Percentiles rank a stretch among this genome's conserved stretches.
phyloP scores from a whole-genome alignment of 2,329 filamentous ascomycete genomes.

The Neobulgaria alba region DNA sequence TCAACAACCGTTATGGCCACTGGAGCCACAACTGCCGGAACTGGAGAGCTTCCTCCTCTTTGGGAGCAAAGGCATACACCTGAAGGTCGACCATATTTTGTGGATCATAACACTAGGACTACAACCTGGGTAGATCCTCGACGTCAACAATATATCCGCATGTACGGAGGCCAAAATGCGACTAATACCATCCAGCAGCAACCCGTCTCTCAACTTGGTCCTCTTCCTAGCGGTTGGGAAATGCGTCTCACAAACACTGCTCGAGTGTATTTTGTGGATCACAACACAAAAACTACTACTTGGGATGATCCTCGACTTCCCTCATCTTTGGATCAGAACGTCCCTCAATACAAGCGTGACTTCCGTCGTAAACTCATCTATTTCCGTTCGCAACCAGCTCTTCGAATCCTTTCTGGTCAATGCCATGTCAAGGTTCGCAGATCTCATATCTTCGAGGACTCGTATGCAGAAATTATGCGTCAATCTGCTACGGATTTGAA shows the following conservation, averaged over 20 bases:
- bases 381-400: conserved; percentile 94
- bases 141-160: conserved; percentile 94
- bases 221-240: conserved; percentile 95
- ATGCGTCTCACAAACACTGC: conserved; percentile 99
- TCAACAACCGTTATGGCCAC: conserved; percentile 86
- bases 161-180: conserved; percentile 86
- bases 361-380: conserved; percentile 98
- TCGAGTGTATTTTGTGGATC: conserved; percentile 96
- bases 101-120: conserved; percentile 95
- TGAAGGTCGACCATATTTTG: conserved; percentile 91
- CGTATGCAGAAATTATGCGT: conserved; percentile 95
- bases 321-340: conserved; percentile 93
- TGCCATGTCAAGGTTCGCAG: conserved; percentile 97
- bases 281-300: conserved; percentile 98
- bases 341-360: conserved; percentile 98
- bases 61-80: conserved; percentile 97
- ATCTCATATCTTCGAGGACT: conserved; percentile 97
- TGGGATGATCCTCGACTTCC: conserved; percentile 96
- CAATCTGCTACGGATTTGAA: conserved; percentile 94
- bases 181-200: conserved; percentile 92
- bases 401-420: conserved; percentile 91
- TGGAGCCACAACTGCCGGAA: conserved; percentile 86
- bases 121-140: conserved; percentile 98
- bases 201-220: conserved; percentile 91
- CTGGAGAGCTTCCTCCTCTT: conserved; percentile 85